Evolutionary conservation across 2,329 filamentous ascomycete species (phyloP).

Genomic region (Sporothrix dimorphospora): DNA sequence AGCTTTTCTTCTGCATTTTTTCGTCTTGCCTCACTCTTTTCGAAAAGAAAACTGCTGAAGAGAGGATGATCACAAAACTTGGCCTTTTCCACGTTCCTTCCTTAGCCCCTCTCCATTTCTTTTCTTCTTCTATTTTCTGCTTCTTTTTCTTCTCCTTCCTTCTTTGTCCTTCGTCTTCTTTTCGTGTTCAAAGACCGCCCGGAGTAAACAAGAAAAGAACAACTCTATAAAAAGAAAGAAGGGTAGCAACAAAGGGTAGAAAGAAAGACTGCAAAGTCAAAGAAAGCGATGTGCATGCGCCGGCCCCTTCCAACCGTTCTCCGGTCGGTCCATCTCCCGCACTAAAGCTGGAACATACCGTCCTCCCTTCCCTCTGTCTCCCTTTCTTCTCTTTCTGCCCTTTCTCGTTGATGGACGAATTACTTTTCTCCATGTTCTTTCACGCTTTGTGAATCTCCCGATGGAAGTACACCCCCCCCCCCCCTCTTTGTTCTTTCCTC

Average conservation of each 20-base stretch:
- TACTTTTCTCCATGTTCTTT: too few species aligned
- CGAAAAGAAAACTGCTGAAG: too few species aligned
- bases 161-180: background rate
- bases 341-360: background rate
- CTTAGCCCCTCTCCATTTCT: too few species aligned
- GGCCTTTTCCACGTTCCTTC: too few species aligned
- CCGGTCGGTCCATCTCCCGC: slow-evolving; percentile 3
- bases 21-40: too few species aligned
- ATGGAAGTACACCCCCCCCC: background rate
- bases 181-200: background rate
- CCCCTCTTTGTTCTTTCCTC: background rate
- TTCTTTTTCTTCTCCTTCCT: background rate
- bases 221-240: slow-evolving; percentile 4
- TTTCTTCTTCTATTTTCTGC: background rate
- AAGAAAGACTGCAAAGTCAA: background rate
- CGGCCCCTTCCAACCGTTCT: background rate
- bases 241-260: background rate
- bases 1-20: too few species aligned
- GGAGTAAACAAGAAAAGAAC: background rate
- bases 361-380: background rate
- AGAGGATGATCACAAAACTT: too few species aligned
- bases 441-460: background rate
- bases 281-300: background rate
- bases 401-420: background rate
- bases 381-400: background rate